phyloP scores from a whole-genome alignment of 1,284 basidiomycete species.

The Melanopsichium pennsylvanicum region DNA sequence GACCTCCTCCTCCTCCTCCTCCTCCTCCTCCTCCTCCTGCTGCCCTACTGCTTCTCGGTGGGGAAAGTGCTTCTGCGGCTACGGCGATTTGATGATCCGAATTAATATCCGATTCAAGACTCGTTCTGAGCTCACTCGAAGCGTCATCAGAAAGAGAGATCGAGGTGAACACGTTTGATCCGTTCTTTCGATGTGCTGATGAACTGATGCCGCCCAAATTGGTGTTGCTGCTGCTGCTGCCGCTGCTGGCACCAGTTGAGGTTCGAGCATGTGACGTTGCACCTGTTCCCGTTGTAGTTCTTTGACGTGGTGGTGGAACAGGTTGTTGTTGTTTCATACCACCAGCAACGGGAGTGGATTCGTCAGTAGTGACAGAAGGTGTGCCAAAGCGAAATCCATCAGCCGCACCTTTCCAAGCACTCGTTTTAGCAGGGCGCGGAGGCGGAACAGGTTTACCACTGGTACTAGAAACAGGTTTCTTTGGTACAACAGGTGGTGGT shows the following conservation, averaged over 20 bases:
- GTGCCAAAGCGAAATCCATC: conserved; percentile 33
- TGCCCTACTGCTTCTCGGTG: conserved; percentile 5
- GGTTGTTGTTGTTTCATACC: too few species aligned
- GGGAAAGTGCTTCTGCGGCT: conserved; percentile 6
- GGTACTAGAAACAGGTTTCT: conserved; percentile 2
- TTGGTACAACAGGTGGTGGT: conserved; percentile 4
- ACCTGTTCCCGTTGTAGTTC: neutral
- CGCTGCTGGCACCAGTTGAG: too few species aligned
- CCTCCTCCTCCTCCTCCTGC: neutral
- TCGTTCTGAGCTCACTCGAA: conserved; percentile 18
- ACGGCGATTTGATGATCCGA: conserved; percentile 1
- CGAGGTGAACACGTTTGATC: conserved; percentile 33
- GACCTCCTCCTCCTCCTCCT: neutral
- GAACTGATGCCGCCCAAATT: neutral
- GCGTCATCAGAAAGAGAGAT: conserved; percentile 40
- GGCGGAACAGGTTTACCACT: conserved; percentile 30
- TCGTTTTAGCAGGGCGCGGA: conserved; percentile 17
- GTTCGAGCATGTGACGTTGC: too few species aligned
- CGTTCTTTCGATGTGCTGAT: conserved; percentile 13
- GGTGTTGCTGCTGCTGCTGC: conserved; percentile 4
- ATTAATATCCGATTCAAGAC: conserved; percentile 22
- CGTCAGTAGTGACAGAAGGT: too few species aligned
- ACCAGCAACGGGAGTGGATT: too few species aligned
- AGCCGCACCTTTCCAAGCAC: conserved; percentile 14
- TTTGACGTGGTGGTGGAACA: conserved; percentile 4